phyloP scores from a whole-genome alignment of 106 monocot genomes.

The Alisma plantagoaquatica region DNA sequence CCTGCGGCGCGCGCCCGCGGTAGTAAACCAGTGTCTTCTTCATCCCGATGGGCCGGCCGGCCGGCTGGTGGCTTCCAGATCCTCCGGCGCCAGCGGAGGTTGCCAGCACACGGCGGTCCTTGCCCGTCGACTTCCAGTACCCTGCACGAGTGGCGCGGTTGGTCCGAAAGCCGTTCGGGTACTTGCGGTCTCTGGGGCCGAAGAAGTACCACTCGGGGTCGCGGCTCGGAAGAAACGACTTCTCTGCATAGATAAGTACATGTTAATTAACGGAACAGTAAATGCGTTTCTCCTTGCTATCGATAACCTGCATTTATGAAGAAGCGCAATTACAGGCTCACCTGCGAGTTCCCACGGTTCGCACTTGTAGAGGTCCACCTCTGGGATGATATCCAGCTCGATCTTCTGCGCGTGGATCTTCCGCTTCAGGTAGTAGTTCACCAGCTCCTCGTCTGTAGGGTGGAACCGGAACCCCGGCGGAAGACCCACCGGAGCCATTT shows the following conservation, averaged over 20 bases:
- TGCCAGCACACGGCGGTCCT: slow-evolving; percentile 45
- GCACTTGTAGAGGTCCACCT: slow-evolving; percentile 59
- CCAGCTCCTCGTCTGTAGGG: slow-evolving; percentile 63
- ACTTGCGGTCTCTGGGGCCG: slow-evolving; percentile 52
- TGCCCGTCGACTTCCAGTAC: slow-evolving; percentile 69
- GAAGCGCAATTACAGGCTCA: not conserved
- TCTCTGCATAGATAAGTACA: slow-evolving; percentile 19
- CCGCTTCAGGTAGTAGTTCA: slow-evolving; percentile 55
- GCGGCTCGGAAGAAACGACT: slow-evolving; percentile 53
- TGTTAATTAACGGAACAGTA: not conserved
- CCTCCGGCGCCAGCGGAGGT: no score
- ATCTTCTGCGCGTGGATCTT: slow-evolving; percentile 47
- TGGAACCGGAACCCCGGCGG: slow-evolving; percentile 64
- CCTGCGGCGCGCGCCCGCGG: slow-evolving; percentile 55
- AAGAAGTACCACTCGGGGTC: slow-evolving; percentile 81
- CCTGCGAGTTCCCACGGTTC: slow-evolving; percentile 62
- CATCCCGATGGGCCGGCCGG: slow-evolving; percentile 50
- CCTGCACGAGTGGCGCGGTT: slow-evolving; percentile 54
- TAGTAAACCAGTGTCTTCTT: slow-evolving; percentile 79
- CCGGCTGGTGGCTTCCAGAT: no score
- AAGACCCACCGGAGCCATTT: slow-evolving; percentile 48
- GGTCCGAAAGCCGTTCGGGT: slow-evolving; percentile 57
- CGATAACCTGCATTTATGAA: not conserved
- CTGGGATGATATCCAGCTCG: slow-evolving; percentile 57
- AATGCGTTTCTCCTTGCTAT: not conserved